Base-by-base conservation (phyloP, 257 asterid genomes). In the Mentha longifolia region DNA sequence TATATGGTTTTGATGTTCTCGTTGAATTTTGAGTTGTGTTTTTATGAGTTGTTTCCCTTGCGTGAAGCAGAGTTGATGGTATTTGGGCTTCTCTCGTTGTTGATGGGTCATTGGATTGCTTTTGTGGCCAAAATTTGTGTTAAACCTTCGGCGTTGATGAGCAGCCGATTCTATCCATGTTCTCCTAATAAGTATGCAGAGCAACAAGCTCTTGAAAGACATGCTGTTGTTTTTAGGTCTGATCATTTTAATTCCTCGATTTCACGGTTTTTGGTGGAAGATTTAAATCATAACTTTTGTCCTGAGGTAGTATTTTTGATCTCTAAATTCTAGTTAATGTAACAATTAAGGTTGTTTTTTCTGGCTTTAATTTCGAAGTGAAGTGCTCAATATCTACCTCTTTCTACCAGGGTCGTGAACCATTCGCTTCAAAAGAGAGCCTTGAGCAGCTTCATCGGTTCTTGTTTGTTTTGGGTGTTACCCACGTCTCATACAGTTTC, bases 381-480 rank as follows among this genome's bases (percentile, higher is more conserved):
- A 60, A 39, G 55, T 45, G 28, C 55, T 61, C 31, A 72, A 58
- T 45, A 19, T 39, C 45, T 71, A 12, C 22, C 67, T 43, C 54
- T 61, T 76, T 43, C 54, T 71, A 68, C 25, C 79, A 94, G 99
- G 97, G 75, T 37, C 90, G 61, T 19, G 83, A 91, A 80, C 85
- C 99, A 28, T 88, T 94, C 78, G 97, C 91, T 77, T 94, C 99
- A n/a, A 73, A 85, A 19, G 97, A 91, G 82, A 91, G 97, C 83
- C 94, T 94, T 35, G 97, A 94, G 77, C 97, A 91, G 92, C 97
- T 94, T 57, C 99, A 89, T 68, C 96, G 96, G 4, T 85, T 94
- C 85, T 81, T 94, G 79, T 81, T 94, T 74, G 94, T 91, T 72
- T 88, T 94, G 35, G 97, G 99, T 3, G 50, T 82, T 47, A 89